These are phyloP conservation scores for Colletotrichum abscissum DNA, from an alignment of 2,329 filamentous ascomycete species.

Conservation along the genomic window DNA sequence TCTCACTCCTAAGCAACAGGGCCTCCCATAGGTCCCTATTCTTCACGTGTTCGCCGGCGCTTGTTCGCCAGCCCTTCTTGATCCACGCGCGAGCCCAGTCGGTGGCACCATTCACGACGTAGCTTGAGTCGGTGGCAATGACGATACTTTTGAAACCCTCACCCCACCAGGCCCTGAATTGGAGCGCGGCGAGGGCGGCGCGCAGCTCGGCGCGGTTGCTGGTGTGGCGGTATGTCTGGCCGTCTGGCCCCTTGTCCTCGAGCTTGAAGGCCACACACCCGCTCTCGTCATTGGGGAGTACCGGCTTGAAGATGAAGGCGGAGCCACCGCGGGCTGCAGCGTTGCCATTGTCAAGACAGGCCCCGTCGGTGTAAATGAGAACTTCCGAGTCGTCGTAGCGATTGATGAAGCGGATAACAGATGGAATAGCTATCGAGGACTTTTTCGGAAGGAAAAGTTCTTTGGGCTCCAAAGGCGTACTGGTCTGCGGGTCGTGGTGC, in stretches of 20 bases:
- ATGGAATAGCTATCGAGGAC: too few relatives aligned
- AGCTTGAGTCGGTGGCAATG: constrained; percentile 65
- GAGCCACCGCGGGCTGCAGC: constrained; percentile 52
- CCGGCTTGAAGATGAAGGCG: constrained; percentile 46
- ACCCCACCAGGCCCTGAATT: constrained; percentile 54
- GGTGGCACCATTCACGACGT: constrained; percentile 59
- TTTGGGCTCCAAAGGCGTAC: too few relatives aligned
- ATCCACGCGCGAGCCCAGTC: constrained; percentile 56
- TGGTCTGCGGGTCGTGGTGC: too few relatives aligned
- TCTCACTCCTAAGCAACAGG: constrained; percentile 55
- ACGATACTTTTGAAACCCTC: constrained; percentile 56
- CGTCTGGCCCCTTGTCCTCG: constrained; percentile 56
- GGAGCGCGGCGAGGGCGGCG: constrained; percentile 62
- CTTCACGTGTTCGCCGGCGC: constrained; percentile 48
- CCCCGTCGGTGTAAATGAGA: constrained; percentile 59
- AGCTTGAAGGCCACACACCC: constrained; percentile 47
- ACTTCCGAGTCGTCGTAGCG: constrained; percentile 41
- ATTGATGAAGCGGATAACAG: constrained; percentile 44
- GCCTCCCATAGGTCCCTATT: constrained; percentile 65
- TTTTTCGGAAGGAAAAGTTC: too few relatives aligned
- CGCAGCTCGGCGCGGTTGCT: constrained; percentile 68
- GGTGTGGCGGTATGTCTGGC: constrained; percentile 49
- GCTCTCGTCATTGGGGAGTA: neutral
- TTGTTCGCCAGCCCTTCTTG: constrained; percentile 55
- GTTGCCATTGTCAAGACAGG: constrained; percentile 56